Conservation (phyloP, 148 eudicot species). For the Vaccinium vitisidaea region DNA sequence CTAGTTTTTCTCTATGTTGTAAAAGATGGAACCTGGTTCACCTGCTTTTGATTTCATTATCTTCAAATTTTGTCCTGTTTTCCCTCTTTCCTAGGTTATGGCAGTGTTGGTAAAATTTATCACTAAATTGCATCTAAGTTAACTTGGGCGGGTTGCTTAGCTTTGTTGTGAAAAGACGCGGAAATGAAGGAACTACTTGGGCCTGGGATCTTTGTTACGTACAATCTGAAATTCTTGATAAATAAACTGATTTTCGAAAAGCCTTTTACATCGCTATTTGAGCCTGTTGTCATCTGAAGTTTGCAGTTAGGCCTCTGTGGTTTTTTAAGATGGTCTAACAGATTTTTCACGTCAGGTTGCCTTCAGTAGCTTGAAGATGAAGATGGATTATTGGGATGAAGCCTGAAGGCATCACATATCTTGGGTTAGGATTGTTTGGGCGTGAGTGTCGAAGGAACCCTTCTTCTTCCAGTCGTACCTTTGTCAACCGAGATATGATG, state of each 20-base stretch:
- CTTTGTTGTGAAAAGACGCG: background rate
- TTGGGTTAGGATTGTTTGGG: background rate
- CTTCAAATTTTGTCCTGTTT: background rate
- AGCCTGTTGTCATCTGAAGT: background rate
- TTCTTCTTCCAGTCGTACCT: background rate
- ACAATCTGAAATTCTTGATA: background rate
- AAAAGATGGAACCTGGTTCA: background rate
- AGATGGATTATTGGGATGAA: background rate
- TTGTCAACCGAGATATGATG: background rate
- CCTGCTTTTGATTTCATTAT: background rate
- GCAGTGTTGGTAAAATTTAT: background rate
- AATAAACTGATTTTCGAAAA: background rate
- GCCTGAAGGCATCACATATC: too few relatives aligned
- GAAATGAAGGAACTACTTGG: background rate
- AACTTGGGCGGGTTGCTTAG: background rate
- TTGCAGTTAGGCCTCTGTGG: background rate
- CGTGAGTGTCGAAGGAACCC: background rate
- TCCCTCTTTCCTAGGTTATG: background rate
- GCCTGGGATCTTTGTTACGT: background rate
- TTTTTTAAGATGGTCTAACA: background rate
- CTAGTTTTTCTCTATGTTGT: background rate
- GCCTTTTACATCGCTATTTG: background rate
- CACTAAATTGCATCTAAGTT: background rate
- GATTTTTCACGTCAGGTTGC: background rate
- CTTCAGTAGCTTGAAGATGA: conserved; percentile 10